These are phyloP conservation scores for Pestalotiopsis sp. DNA, from an alignment of 2,329 filamentous ascomycete species.

Conservation along the genomic window DNA sequence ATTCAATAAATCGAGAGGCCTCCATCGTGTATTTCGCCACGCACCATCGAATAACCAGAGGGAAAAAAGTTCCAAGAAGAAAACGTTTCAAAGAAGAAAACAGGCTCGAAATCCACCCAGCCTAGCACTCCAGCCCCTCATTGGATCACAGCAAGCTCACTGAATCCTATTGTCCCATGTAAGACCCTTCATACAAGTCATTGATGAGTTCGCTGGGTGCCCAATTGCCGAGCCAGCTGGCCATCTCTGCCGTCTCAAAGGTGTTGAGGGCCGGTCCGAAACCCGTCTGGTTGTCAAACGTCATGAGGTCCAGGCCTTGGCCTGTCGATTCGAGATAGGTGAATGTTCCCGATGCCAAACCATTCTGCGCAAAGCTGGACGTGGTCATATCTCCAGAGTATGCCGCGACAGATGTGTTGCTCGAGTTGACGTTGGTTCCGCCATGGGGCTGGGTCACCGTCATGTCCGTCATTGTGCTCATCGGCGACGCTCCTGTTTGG, in stretches of 20 bases:
- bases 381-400: slow-evolving; percentile 23
- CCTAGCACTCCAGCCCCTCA: background rate
- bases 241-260: slow-evolving; percentile 35
- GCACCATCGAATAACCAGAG: background rate
- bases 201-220: slow-evolving; percentile 31
- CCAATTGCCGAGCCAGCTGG: slow-evolving; percentile 37
- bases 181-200: slow-evolving; percentile 23
- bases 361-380: slow-evolving; percentile 32
- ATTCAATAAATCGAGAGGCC: background rate
- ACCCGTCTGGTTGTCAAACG: slow-evolving; percentile 37
- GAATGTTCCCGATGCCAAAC: slow-evolving; percentile 31
- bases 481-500: slow-evolving; percentile 40
- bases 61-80: background rate
- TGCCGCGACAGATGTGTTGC: slow-evolving; percentile 11
- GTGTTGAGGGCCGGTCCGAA: slow-evolving; percentile 34
- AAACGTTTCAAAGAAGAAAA: background rate
- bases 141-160: background rate
- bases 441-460: slow-evolving; percentile 3
- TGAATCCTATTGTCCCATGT: background rate
- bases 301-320: slow-evolving; percentile 31
- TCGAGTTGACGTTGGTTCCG: slow-evolving; percentile 6
- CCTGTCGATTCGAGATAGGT: slow-evolving; percentile 29
- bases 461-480: slow-evolving; percentile 41
- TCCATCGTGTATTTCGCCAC: background rate
- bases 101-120: background rate